Percentiles rank a stretch among this genome's conserved stretches.
Evolutionary conservation across 192 early-diverging fungal species (phyloP).

Genomic region (Rhizoclosmatium globosum): DNA sequence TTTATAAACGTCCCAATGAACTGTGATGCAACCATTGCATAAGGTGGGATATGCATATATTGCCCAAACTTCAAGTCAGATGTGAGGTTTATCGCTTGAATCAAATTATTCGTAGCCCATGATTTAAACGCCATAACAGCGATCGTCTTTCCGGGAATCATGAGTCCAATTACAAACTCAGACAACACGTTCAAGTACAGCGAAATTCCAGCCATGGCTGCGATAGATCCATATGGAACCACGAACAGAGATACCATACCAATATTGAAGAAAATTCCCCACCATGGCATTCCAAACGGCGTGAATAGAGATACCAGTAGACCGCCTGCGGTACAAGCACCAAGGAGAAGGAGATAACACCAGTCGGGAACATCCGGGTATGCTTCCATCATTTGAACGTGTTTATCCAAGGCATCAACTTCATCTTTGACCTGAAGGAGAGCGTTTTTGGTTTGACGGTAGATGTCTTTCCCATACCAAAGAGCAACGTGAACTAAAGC

Average conservation of each 20-base stretch:
- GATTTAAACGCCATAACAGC: conserved; percentile 79
- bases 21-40: conserved; percentile 80
- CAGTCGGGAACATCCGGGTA: conserved; percentile 76
- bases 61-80: conserved; percentile 70
- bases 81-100: conserved; percentile 69
- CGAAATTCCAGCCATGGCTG: conserved; percentile 63
- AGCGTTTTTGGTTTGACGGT: conserved; percentile 20
- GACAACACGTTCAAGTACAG: conserved; percentile 67
- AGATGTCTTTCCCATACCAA: conserved; percentile 58
- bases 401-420: conserved; percentile 39
- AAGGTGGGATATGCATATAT: conserved; percentile 81
- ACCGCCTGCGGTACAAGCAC: conserved; percentile 21
- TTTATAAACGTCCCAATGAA: conserved; percentile 57
- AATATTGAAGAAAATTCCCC: conserved; percentile 42
- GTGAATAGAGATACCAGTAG: conserved; percentile 18
- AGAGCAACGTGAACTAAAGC: conserved; percentile 64
- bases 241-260: conserved; percentile 59
- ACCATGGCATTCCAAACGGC: conserved; percentile 46
- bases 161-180: conserved; percentile 68
- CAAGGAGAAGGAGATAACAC: conserved; percentile 58
- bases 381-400: conserved; percentile 74
- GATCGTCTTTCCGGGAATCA: conserved; percentile 69
- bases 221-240: conserved; percentile 69
- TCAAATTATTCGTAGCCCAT: conserved; percentile 61
- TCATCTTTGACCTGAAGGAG: conserved; percentile 16